Conservation (phyloP, 2,329 filamentous ascomycete genomes). For the Tolypocladium tundrense region DNA sequence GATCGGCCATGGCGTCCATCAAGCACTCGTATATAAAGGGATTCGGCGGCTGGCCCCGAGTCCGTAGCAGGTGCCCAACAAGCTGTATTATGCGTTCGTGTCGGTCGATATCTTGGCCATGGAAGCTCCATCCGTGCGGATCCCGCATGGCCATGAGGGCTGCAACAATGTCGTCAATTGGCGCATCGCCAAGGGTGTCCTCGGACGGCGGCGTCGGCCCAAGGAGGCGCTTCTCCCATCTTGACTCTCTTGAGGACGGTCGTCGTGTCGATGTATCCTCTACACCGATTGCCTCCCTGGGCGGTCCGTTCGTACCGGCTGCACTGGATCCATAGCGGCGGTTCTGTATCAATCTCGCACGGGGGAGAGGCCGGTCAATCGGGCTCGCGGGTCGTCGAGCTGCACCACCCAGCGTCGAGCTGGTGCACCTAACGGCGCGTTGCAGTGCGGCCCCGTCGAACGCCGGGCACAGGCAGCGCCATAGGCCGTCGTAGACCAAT, state of each 20-base stretch:
- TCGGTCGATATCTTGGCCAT: constrained; percentile 11
- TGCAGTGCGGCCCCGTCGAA: constrained; percentile 30
- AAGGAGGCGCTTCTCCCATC: constrained; percentile 10
- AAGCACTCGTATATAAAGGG: constrained; percentile 61
- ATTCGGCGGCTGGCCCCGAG: constrained; percentile 44
- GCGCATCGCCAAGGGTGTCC: constrained; percentile 6
- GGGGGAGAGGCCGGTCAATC: not conserved
- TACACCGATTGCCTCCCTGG: not conserved
- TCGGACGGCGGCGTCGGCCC: constrained; percentile 8
- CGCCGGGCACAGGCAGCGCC: constrained; percentile 53
- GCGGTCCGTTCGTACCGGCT: not conserved
- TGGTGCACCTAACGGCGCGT: constrained; percentile 16
- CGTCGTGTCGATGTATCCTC: not conserved
- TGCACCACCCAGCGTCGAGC: not conserved
- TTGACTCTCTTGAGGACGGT: not conserved
- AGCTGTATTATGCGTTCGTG: constrained; percentile 26
- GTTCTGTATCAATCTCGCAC: constrained; percentile 4
- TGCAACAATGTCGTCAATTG: constrained; percentile 14
- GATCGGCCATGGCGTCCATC: constrained; percentile 59
- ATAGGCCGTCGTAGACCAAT: constrained; percentile 46
- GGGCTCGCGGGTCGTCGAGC: constrained; percentile 1
- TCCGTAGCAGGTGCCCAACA: constrained; percentile 47
- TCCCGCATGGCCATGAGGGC: constrained; percentile 18
- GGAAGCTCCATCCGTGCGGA: constrained; percentile 7
- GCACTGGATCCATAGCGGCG: constrained; percentile 10